Evolutionary conservation across 2,329 filamentous ascomycete genomes (phyloP), one percentile per base, ranked within the genome.

Genomic region (Nemania abortiva): DNA sequence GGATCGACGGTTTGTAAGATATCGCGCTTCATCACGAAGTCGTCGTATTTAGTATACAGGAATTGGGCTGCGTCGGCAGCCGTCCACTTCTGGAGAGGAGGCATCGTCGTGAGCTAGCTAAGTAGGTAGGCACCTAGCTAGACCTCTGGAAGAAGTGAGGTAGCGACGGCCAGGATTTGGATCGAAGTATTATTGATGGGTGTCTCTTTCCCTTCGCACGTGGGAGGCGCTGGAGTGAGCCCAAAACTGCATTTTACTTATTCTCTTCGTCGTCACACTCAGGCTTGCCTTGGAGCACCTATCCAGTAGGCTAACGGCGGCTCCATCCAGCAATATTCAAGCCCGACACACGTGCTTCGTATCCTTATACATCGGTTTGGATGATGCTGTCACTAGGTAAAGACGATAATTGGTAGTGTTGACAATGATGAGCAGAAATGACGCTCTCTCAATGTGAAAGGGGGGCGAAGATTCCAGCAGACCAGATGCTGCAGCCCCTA

Each of bases 61-160:
- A 63, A 37, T 55, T 64, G 61, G 47, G 49, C 49, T n/a, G 68
- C 45, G 31, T 42, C 52, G 15, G 37, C 62, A 20, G 55, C 61
- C 20, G 62, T 55, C 37, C 47, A 50, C 54, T 57, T 52, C 58
- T 60, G 63, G 55, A 74, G 49, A 68, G 74, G 73, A 72, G 74
- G 70, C 73, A 75, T 76, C 65, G 31, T 58, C n/a, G 47, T 54
- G 52, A 62, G 49, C 18, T 49, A 34, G 24, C 24, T 27, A 27
- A 5, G 24, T 27, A 27, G 56, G 45, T 11, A 31, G 52, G 24
- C 39, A 50, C 29, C 24, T 27, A 27, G 24, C 24, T 27, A 27
- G 24, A 27, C 24, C 24, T 27, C 24, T 27, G 5, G 24, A 5
- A 27, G 24, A 27, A 20, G 37, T 50, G 59, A 64, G 45, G 59